These are phyloP conservation scores for Diutina rugosa DNA, from an alignment of 1,139 yeast genomes.

Conservation along the genomic window DNA sequence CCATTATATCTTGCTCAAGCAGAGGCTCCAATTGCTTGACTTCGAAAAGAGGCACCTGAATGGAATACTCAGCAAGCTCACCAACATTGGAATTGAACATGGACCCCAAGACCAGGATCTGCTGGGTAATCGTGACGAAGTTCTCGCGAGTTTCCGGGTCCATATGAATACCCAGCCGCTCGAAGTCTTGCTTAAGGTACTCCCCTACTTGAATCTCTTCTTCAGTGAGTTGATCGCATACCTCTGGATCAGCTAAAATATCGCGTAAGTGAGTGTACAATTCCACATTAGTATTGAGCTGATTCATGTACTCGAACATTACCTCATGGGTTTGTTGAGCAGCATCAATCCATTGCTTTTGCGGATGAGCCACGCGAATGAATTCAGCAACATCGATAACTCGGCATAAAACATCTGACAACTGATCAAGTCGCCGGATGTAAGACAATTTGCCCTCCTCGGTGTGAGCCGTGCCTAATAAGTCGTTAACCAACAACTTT, in stretches of 20 bases:
- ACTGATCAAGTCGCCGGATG: constrained; percentile 61
- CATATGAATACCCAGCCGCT: constrained; percentile 83
- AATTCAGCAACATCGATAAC: constrained; percentile 93
- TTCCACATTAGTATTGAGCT: constrained; percentile 73
- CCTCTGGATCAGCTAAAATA: constrained; percentile 33
- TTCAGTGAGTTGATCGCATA: constrained; percentile 27
- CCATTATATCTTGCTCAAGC: constrained; percentile 15
- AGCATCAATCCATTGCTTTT: constrained; percentile 53
- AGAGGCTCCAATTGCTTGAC: constrained; percentile 15
- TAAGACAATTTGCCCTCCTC: constrained; percentile 38
- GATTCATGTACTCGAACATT: constrained; percentile 90
- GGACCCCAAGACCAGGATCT: constrained; percentile 75
- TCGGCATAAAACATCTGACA: constrained; percentile 81
- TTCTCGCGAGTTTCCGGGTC: constrained; percentile 50
- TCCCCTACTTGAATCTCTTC: constrained; percentile 83
- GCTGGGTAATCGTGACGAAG: constrained; percentile 71
- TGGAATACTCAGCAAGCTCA: constrained; percentile 25
- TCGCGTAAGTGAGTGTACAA: constrained; percentile 47
- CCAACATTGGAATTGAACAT: constrained; percentile 53
- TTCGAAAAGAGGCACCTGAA: constrained; percentile 18
- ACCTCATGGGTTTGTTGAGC: constrained; percentile 85
- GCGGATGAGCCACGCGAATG: constrained; percentile 80
- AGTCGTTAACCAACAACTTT: constrained; percentile 39
- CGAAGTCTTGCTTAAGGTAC: constrained; percentile 72
- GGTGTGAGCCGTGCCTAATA: constrained; percentile 32